Base-by-base conservation (phyloP, 305 asterid species). In the Stenogyne calaminthoides region DNA sequence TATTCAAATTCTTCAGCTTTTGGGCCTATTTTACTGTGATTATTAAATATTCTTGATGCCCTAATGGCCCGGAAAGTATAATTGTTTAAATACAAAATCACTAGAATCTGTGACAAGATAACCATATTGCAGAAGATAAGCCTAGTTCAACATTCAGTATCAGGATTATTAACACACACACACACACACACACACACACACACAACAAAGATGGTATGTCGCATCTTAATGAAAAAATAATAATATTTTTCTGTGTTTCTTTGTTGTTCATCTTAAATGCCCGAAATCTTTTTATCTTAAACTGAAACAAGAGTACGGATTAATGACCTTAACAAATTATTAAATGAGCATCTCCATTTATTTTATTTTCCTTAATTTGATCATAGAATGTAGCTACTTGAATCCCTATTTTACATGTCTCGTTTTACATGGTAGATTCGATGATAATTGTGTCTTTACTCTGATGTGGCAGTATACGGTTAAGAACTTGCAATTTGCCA, bases 401-500 rank as follows among this genome's bases (percentile, higher is more conserved):
- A 56, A 29, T 18, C 19, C 47, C 6, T 2, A 16, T 7, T 20
- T 9, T 34, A 65, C 56, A 1, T 52, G 15, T 61, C 51, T n/a
- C 34, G 16, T 14, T 59, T 65, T 6, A 7, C 44, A 36, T 52
- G 46, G 64, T 36, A 51, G 68, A 60, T 49, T 49, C 15, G 74
- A 37, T 56, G 22, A 9, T 52, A 32, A 25, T 64, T 36, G 20
- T 39, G 37, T 68, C 44, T 47, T 47, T 65, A n/a, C 34, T 12
- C 19, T 39, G 61, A 52, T 55, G 16, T 39, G 27, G 20, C 86
- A 86, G 91, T 84, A 86, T 63, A 83, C 96, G 4, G 87, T 85
- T 78, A 91, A 91, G 88, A 93, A 93, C 86, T 82, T 91, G 88
- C 92, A 87, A 78, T 91, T 93, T 81, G 95, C 96, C 18, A 76